A percentile compares a stretch with the other conserved stretches of the same genome.
phyloP scores from a whole-genome alignment of 495 filamentous ascomycete genomes.

The Pyrenula massariospora region DNA sequence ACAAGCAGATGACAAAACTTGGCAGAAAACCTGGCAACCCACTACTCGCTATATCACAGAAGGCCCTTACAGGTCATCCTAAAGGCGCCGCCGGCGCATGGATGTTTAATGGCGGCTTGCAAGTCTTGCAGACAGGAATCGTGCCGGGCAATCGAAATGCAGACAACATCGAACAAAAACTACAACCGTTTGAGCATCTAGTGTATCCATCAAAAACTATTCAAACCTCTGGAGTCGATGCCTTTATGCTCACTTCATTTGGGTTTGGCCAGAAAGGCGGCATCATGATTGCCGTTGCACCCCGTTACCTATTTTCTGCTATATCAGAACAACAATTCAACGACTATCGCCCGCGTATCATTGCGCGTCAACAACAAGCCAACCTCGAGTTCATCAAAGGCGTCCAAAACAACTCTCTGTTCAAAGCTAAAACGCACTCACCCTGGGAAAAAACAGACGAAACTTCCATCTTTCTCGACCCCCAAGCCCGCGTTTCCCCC shows the following conservation, averaged over 20 bases:
- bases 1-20: constrained; percentile 90
- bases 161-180: constrained; percentile 89
- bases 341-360: constrained; percentile 75
- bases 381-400: constrained; percentile 97
- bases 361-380: constrained; percentile 89
- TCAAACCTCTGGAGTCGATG: constrained; percentile 95
- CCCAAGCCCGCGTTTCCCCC: constrained; percentile 68
- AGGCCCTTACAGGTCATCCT: constrained; percentile 95
- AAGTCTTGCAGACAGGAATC: constrained; percentile 87
- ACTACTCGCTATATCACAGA: constrained; percentile 95
- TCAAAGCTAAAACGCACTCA: constrained; percentile 83
- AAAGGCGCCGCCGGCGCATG: constrained; percentile 98
- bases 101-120: constrained; percentile 98
- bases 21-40: constrained; percentile 94
- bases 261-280: constrained; percentile 99
- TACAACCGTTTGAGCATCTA: constrained; percentile 97
- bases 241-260: constrained; percentile 97
- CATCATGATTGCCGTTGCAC: constrained; percentile 91
- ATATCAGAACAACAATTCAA: constrained; percentile 76
- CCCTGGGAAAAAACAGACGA: constrained; percentile 82
- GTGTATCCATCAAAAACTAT: constrained; percentile 91
- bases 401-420: constrained; percentile 91
- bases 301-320: constrained; percentile 90
- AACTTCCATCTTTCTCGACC: constrained; percentile 82
- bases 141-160: constrained; percentile 97